These are phyloP conservation scores for Haplosporangium sp. DNA, from an alignment of 371 early-diverging fungal species.

Conservation along the genomic window DNA sequence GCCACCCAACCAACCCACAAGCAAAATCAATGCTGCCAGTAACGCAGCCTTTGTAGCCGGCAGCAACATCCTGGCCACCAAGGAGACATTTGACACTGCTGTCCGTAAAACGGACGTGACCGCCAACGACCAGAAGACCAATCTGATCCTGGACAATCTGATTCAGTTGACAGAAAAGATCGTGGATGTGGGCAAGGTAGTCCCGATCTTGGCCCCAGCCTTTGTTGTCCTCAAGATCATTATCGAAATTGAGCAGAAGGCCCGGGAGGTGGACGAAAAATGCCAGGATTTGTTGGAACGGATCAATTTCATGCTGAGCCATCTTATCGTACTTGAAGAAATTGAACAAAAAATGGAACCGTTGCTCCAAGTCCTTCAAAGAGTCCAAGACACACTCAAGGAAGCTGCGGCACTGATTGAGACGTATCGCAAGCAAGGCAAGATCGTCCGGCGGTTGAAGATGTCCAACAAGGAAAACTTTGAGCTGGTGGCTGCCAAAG, in stretches of 20 bases:
- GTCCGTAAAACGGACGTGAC: neutral
- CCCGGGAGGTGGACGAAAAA: constrained; percentile 57
- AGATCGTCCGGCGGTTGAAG: constrained; percentile 55
- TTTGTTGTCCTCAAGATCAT: constrained; percentile 55
- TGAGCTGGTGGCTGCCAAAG: constrained; percentile 28
- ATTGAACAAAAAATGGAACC: constrained; percentile 30
- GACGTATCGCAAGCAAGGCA: constrained; percentile 55
- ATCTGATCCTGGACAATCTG: constrained; percentile 20
- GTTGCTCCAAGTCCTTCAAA: constrained; percentile 32
- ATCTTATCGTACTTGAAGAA: constrained; percentile 48
- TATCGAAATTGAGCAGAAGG: constrained; percentile 57
- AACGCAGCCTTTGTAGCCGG: constrained; percentile 14
- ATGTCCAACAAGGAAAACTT: constrained; percentile 57
- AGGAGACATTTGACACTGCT: constrained; percentile 4
- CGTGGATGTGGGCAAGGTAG: constrained; percentile 50
- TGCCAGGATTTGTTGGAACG: constrained; percentile 58
- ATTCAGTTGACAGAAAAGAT: constrained; percentile 34
- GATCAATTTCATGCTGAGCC: constrained; percentile 58
- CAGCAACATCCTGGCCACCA: constrained; percentile 3
- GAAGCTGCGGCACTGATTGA: constrained; percentile 51
- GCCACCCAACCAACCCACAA: neutral
- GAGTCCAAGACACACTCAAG: constrained; percentile 53
- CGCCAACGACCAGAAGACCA: neutral
- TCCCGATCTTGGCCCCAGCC: constrained; percentile 57
- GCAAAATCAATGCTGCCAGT: neutral